A percentile compares a stretch with the other conserved stretches of the same genome.
Evolutionary conservation across 345 rosid species (phyloP).

Genomic region (Brassica juncea): DNA sequence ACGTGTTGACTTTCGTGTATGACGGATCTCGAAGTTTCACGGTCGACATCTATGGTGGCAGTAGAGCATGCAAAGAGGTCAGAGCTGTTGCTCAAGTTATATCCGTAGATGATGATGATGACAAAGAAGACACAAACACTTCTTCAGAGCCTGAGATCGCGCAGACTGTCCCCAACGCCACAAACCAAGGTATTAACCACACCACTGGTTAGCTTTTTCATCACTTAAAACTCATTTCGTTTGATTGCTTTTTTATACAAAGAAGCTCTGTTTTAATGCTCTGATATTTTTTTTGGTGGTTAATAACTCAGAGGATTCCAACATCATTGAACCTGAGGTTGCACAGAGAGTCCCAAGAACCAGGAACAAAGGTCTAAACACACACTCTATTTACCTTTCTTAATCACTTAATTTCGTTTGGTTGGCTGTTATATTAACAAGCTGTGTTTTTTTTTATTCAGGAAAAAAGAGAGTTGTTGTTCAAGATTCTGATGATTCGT

Average conservation of each 20-base stretch:
- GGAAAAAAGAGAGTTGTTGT: not conserved
- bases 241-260: not conserved
- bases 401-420: not conserved
- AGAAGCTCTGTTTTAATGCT: not conserved
- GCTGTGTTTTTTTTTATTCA: not conserved
- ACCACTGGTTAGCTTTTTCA: not conserved
- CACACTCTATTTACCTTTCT: not conserved
- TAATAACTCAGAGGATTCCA: not conserved
- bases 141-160: conserved; percentile 1
- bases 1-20: not conserved
- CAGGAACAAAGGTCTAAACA: not conserved
- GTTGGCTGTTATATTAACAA: not conserved
- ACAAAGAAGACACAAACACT: not conserved
- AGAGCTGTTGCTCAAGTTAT: not conserved
- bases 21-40: not conserved
- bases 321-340: not conserved
- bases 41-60: not conserved
- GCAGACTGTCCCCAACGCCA: not conserved
- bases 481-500: not conserved
- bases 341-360: not conserved
- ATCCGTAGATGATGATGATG: not conserved
- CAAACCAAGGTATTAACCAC: not conserved
- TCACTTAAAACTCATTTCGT: not conserved
- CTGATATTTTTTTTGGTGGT: not conserved
- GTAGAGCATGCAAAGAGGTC: not conserved